Base-by-base conservation (phyloP, 2,329 filamentous ascomycete genomes). In the Ophiostoma himal-ulmi region DNA sequence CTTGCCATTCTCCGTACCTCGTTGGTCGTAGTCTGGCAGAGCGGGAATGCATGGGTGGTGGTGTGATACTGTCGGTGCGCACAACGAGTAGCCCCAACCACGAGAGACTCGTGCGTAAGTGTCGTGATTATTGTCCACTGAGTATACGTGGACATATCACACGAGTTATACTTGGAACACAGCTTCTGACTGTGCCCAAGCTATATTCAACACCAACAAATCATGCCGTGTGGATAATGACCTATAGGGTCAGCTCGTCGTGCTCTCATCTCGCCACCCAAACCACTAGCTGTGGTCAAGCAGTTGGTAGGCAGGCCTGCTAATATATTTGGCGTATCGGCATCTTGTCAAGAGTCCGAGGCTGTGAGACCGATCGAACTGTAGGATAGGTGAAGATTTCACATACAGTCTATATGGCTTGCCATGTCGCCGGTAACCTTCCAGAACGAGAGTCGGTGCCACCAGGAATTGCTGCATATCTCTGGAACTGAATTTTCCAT, bases 81-180 rank as follows among this genome's bases (percentile, higher is more conserved):
- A 62, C 57, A 14, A 17, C 54, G 57, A 34, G 26, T 13, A 14
- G 26, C 57, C 57, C 34, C 57, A 62, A 20, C 26, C 26, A 62
- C 57, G 34, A 62, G 22, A 22, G 13, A 62, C 57, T 62, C 57
- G 57, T 20, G 57, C 57, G 57, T 62, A 62, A 62, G 57, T 34
- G n/a, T 57, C 52, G n/a, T 14, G 13, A 62, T 17, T 62, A 30
- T 62, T 5, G 57, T 34, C 57, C 13, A 34, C 13, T 62, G 26
- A 20, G 14, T 17, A 17, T 17, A 8, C 57, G 5, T 26, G 22
- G 11, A 7, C 14, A 62, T 36, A 26, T 13, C 8, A 34, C 26
- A 57, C 20, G 1, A 17, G 22, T 34, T 36, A 20, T 2, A 2
- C 26, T 14, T 34, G 5, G 26, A 34, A 17, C 20, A 17, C 3